phyloP scores from a whole-genome alignment of 2,329 filamentous ascomycete species.

The Fonsecaea monophora region DNA sequence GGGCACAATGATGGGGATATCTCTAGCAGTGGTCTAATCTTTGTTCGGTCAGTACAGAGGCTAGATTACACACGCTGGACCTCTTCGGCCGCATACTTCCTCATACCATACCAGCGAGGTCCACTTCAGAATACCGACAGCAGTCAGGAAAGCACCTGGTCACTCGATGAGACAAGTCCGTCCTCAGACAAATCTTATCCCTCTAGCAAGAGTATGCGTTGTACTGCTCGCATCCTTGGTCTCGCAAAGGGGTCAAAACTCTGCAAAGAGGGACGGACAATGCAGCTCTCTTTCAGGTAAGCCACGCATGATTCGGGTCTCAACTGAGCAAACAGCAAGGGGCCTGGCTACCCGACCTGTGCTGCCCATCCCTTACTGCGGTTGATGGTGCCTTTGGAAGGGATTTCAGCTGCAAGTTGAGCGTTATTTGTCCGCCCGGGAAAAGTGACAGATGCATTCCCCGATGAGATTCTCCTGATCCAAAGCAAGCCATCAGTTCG shows the following conservation, averaged over 20 bases:
- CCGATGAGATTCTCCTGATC: not conserved
- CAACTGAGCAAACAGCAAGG: not conserved
- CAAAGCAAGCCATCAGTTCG: not conserved
- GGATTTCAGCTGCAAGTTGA: not conserved
- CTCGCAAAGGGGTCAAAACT: not conserved
- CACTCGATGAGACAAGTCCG: not conserved
- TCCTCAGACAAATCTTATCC: slow-evolving; percentile 12
- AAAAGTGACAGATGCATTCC: not conserved
- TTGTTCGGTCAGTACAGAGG: not conserved
- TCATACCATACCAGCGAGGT: not conserved
- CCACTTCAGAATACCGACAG: not conserved
- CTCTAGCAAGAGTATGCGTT: not conserved
- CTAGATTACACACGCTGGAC: not conserved
- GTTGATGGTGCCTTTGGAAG: not conserved
- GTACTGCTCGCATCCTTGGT: slow-evolving; percentile 5
- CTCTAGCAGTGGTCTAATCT: too few relatives aligned
- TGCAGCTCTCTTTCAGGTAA: not conserved
- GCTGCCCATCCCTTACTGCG: not conserved
- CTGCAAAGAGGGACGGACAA: slow-evolving; percentile 4
- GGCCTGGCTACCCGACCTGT: not conserved
- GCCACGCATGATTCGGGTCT: not conserved
- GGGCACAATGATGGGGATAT: too few relatives aligned
- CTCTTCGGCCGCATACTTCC: not conserved
- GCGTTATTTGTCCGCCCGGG: not conserved
- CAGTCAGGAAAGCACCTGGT: not conserved